phyloP scores from a whole-genome alignment of 352 stramenopile genomes.

The Saprolegnia diclina region DNA sequence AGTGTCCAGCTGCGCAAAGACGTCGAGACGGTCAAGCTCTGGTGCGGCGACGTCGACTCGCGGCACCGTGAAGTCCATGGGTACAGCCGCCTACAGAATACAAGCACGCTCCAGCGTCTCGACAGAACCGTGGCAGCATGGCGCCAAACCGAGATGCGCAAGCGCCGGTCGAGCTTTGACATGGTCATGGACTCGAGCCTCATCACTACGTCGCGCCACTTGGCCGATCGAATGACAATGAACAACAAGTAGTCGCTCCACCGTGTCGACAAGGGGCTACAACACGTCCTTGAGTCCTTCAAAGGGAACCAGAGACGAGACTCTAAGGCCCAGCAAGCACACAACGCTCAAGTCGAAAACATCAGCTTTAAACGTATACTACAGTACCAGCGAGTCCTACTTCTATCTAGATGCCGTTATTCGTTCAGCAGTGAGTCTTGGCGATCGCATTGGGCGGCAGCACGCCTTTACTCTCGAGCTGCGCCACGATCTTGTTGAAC shows the following conservation, averaged over 20 bases:
- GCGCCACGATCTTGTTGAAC: conserved; percentile 47
- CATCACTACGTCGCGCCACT: not conserved
- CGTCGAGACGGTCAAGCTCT: conserved; percentile 14
- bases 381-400: too few relatives aligned
- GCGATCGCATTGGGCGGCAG: conserved; percentile 36
- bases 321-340: too few relatives aligned
- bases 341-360: too few relatives aligned
- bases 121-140: conserved; percentile 11
- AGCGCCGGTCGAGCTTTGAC: conserved; percentile 22
- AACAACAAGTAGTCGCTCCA: too few relatives aligned
- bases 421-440: too few relatives aligned
- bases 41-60: conserved; percentile 6
- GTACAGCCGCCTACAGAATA: not conserved
- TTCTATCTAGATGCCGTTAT: too few relatives aligned
- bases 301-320: too few relatives aligned
- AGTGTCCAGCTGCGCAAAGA: conserved; percentile 1
- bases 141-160: conserved; percentile 1
- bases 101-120: conserved; percentile 11
- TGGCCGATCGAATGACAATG: too few relatives aligned
- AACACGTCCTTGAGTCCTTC: too few relatives aligned
- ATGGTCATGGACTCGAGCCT: conserved; percentile 15
- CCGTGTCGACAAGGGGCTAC: too few relatives aligned
- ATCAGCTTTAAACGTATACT: too few relatives aligned
- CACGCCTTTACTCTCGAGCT: conserved; percentile 39
- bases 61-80: not conserved